Evolutionary conservation across 73 alveolate species (phyloP).

Genomic region (Paramecium primaurelia): DNA sequence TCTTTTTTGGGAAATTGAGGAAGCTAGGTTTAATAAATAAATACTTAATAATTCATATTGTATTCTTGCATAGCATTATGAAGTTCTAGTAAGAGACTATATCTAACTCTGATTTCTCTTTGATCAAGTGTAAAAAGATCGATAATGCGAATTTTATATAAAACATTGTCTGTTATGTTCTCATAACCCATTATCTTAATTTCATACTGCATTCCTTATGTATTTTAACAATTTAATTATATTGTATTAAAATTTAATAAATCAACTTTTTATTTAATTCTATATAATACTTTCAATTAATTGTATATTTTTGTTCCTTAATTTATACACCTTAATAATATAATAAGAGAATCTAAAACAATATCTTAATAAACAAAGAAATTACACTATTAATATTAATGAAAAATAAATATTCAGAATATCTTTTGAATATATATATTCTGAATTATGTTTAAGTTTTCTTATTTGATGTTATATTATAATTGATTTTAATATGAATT

Average conservation of each 20-base stretch:
- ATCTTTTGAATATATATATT: not conserved
- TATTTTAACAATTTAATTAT: not conserved
- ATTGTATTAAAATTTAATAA: not conserved
- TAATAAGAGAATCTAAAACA: not conserved
- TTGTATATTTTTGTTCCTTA: not conserved
- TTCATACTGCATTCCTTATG: not conserved
- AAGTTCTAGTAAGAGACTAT: not conserved
- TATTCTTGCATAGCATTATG: not conserved
- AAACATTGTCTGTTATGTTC: not conserved
- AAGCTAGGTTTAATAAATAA: not conserved
- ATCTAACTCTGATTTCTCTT: conserved; percentile 43
- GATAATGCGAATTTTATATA: not conserved
- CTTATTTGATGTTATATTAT: not conserved
- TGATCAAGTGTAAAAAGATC: not conserved
- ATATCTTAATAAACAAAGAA: not conserved
- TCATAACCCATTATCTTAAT: not conserved
- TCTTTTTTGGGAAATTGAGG: conserved; percentile 38
- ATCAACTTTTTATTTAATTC: not conserved
- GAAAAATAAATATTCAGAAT: not conserved
- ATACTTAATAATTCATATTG: not conserved
- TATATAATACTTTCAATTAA: not conserved
- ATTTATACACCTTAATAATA: not conserved
- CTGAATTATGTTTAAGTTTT: not conserved
- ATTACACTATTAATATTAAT: not conserved
- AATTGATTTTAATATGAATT: not conserved